phyloP scores from a whole-genome alignment of 2,329 filamentous ascomycete species.

The Pseudogymnoascus pannorum region DNA sequence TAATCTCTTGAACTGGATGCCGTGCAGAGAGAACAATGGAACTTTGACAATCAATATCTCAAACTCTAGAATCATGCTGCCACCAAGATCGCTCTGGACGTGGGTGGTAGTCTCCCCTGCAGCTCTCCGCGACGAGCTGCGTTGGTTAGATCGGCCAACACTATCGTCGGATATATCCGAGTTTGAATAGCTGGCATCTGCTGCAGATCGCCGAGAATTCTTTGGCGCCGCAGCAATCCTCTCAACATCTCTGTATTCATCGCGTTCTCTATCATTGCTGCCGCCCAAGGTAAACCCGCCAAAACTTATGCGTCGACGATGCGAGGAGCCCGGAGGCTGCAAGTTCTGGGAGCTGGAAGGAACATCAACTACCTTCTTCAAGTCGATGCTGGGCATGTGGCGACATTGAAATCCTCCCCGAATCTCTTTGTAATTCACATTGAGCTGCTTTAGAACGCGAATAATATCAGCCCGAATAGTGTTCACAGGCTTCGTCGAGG shows the following conservation, averaged over 20 bases:
- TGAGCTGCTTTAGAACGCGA: slow-evolving; percentile 76
- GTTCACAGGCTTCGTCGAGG: slow-evolving; percentile 79
- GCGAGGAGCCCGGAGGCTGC: slow-evolving; percentile 37
- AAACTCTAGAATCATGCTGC: slow-evolving; percentile 77
- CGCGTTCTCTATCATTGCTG: slow-evolving; percentile 56
- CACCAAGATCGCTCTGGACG: slow-evolving; percentile 82
- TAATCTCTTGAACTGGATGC: slow-evolving; percentile 97
- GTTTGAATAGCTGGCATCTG: slow-evolving; percentile 71
- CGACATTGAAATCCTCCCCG: slow-evolving; percentile 87
- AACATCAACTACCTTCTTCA: slow-evolving; percentile 62
- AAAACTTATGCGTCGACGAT: slow-evolving; percentile 77
- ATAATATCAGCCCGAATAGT: slow-evolving; percentile 87
- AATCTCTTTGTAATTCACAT: slow-evolving; percentile 88
- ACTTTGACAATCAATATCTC: slow-evolving; percentile 98
- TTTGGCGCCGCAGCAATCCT: slow-evolving; percentile 42
- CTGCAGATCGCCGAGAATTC: slow-evolving; percentile 37
- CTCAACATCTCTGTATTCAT: slow-evolving; percentile 61
- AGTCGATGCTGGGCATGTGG: slow-evolving; percentile 82
- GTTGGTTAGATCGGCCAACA: slow-evolving; percentile 46
- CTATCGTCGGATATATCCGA: slow-evolving; percentile 82
- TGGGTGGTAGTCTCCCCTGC: slow-evolving; percentile 87
- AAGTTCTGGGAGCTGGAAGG: slow-evolving; percentile 42
- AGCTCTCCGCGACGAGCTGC: slow-evolving; percentile 47
- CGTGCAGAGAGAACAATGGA: slow-evolving; percentile 82
- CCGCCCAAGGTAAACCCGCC: slow-evolving; percentile 54